phyloP scores from a whole-genome alignment of 495 filamentous ascomycete genomes.

The Aspergillus cavernicola region DNA sequence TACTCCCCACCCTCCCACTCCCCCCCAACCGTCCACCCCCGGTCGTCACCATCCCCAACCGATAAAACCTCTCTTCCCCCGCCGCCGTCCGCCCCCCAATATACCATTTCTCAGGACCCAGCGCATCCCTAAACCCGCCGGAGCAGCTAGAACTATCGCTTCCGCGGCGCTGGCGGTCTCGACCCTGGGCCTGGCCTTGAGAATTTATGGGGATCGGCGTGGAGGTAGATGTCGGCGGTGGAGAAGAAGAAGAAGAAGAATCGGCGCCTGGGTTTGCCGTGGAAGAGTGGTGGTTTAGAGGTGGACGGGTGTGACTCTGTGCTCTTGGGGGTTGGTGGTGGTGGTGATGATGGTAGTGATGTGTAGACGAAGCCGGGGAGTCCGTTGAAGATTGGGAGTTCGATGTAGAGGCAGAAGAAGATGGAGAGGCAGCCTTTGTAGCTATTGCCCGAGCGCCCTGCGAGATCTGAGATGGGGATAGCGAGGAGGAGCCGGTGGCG shows the following conservation, averaged over 20 bases:
- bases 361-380: conserved; percentile 18
- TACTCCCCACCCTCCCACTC: conserved; percentile 55
- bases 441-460: conserved; percentile 42
- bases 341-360: conserved; percentile 19
- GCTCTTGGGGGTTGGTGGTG: conserved; percentile 15
- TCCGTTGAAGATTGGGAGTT: conserved; percentile 10
- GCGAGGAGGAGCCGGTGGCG: conserved; percentile 23
- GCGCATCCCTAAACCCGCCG: conserved; percentile 70
- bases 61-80: conserved; percentile 86
- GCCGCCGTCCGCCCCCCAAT: conserved; percentile 81
- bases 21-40: conserved; percentile 48
- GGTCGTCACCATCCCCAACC: conserved; percentile 58
- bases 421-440: conserved; percentile 31
- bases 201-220: conserved; percentile 37
- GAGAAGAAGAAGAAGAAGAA: conserved; percentile 14
- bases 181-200: neutral
- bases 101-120: conserved; percentile 81
- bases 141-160: conserved; percentile 76
- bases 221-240: conserved; percentile 24
- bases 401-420: conserved; percentile 5
- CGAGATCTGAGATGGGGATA: conserved; percentile 35
- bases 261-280: neutral
- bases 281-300: conserved; percentile 14
- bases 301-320: conserved; percentile 24
- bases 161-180: conserved; percentile 48